Percentiles rank a stretch among this genome's conserved stretches.
Evolutionary conservation across 441 rosid species (phyloP).

Genomic region (Adansonia gregorii): DNA sequence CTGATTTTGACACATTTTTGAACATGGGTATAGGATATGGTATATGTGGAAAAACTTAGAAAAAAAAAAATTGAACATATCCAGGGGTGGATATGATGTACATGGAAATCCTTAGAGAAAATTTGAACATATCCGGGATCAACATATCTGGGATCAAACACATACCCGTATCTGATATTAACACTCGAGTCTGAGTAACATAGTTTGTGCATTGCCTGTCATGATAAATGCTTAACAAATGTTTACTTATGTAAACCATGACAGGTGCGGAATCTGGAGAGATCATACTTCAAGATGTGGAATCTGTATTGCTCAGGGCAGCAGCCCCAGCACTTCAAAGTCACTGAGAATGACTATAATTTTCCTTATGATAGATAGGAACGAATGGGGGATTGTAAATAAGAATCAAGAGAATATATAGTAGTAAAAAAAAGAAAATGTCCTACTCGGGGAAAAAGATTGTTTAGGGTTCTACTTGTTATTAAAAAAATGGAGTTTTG

Average conservation of each 20-base stretch:
- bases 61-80: too few relatives aligned
- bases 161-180: too few relatives aligned
- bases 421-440: not conserved
- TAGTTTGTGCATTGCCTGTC: not conserved
- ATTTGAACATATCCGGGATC: too few relatives aligned
- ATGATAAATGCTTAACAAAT: not conserved
- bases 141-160: too few relatives aligned
- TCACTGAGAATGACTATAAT: slow-evolving; percentile 69
- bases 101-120: too few relatives aligned
- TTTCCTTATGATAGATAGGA: slow-evolving; percentile 73
- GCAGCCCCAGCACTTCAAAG: slow-evolving; percentile 82
- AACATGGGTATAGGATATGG: too few relatives aligned
- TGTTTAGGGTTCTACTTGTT: not conserved
- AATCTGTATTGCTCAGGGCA: slow-evolving; percentile 73
- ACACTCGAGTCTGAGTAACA: too few relatives aligned
- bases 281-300: slow-evolving; percentile 97
- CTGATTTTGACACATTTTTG: too few relatives aligned
- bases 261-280: slow-evolving; percentile 91
- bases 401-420: slow-evolving; percentile 38
- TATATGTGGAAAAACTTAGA: too few relatives aligned
- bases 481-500: not conserved
- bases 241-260: not conserved
- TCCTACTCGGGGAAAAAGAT: slow-evolving; percentile 22
- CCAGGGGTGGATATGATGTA: too few relatives aligned
- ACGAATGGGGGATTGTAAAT: slow-evolving; percentile 61